Conservation (phyloP, 2,329 filamentous ascomycete genomes). For the Colletotrichum camelliae region DNA sequence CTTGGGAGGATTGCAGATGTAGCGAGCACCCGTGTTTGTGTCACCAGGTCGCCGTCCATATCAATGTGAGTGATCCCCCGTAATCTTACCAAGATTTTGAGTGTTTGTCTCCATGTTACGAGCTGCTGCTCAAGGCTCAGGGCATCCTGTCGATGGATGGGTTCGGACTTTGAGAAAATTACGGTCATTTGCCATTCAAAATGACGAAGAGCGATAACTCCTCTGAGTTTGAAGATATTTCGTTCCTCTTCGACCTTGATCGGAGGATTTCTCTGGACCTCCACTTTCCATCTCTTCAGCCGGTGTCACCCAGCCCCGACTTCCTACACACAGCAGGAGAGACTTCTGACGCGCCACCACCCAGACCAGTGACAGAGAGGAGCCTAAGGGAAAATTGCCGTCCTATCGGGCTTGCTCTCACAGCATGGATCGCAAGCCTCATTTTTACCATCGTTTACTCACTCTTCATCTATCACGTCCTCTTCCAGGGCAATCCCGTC, state of each 20-base stretch:
- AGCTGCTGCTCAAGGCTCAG: not conserved
- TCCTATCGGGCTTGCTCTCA: not conserved
- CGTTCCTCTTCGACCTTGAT: not conserved
- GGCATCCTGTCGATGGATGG: not conserved
- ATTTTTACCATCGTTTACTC: constrained; percentile 11
- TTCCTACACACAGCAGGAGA: not conserved
- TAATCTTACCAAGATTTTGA: not conserved
- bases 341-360: not conserved
- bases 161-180: not conserved
- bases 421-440: not conserved
- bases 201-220: not conserved
- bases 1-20: not conserved
- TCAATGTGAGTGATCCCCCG: not conserved
- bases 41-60: not conserved
- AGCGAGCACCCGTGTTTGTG: not conserved
- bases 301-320: not conserved
- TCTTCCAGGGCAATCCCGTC: constrained; percentile 2
- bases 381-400: not conserved
- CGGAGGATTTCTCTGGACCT: not conserved
- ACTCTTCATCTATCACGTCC: constrained; percentile 10
- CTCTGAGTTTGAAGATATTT: not conserved
- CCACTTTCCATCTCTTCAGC: not conserved
- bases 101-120: no score
- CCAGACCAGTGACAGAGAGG: not conserved
- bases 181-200: not conserved